Evolutionary conservation across 75 land plant genomes (phyloP), one percentile per base, ranked within the genome.

Genomic region (Sequoia sempervirens): DNA sequence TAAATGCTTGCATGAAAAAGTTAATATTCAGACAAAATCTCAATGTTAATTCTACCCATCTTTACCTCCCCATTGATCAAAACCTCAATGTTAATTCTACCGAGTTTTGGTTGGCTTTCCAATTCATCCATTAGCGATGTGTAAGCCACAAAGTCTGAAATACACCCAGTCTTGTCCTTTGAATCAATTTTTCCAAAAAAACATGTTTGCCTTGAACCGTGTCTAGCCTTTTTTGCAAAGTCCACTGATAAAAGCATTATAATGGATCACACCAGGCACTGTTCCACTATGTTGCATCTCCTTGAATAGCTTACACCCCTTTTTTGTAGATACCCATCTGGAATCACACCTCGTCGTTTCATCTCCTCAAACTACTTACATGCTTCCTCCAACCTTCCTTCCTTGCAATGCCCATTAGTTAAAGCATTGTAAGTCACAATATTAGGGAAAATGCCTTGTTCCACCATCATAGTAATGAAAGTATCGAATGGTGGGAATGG

Each of bases 161-260:
- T 72, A 86, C 89, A 83, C 32, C 91, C 89, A 74, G 80, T 91
- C 81, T 89, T 47, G 0, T 94, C 97, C 84, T 93, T 90, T n/a
- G n/a, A n/a, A n/a, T n/a, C n/a, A n/a, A n/a, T n/a, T n/a, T n/a
- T n/a, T n/a, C n/a, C n/a, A n/a, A n/a, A n/a, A n/a, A n/a, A n/a
- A n/a, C n/a, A n/a, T n/a, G n/a, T n/a, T n/a, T n/a, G n/a, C n/a
- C n/a, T n/a, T n/a, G n/a, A n/a, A n/a, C 58, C 86, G 87, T 69
- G 91, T 87, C 91, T 94, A 92, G 28, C 96, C 93, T 68, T 80
- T 86, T 82, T 89, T 93, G 81, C 93, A 92, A 36, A 92, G 89
- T 43, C 94, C 98, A 89, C 90, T 89, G 86, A 94, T 84, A 47
- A 96, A 82, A 78, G 82, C 92, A 88, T 96, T 96, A 79, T 94